Base-by-base conservation (phyloP, 208 protist species). In the Lotmaria passim region DNA sequence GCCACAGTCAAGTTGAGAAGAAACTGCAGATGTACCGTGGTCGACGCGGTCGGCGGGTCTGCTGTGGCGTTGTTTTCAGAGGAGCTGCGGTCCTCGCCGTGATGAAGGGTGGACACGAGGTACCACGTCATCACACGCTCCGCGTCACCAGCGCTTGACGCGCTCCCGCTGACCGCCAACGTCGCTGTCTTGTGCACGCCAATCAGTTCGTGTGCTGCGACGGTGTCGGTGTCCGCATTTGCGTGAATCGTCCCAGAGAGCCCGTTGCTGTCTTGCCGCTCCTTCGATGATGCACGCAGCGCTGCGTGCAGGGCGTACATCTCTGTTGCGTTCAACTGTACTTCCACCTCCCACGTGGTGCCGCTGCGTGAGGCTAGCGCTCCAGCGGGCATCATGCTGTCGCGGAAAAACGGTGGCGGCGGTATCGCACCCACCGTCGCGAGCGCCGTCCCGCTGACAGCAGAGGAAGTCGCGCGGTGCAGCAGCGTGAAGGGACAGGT, bases 271-370 rank as follows among this genome's bases (percentile, higher is more conserved):
- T 38, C 19, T 53, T 68, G n/a, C n/a, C n/a, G 52, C 14, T 43
- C 36, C 34, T 43, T 24, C 47, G 43, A 31, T 14, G 34, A 36
- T 8, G 19, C n/a, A 17, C 62, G 50, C 47, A 66, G 55, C 11
- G 70, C 51, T 14, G 19, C 34, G 70, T 76, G 70, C 61, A 76
- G 58, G 21, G 43, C 55, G 53, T 66, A 65, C 62, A 76, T 31
- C 62, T 59, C 55, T 36, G 62, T 66, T 15, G 70, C 70, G 38
- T 76, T 76, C 1, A 76, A 56, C 70, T 60, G 70, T 46, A 76
- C 58, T 7, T 50, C 46, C 12, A 44, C 36, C 38, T 69, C 70
- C 70, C 70, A 76, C 46, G 70, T 61, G 10, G 48, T 46, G 10
- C 51, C 70, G 55, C 38, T 43, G 33, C 30, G 46, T 10, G 61